These are phyloP conservation scores for Kuraishia piskuri DNA, from an alignment of 805 yeast species.

Conservation along the genomic window DNA sequence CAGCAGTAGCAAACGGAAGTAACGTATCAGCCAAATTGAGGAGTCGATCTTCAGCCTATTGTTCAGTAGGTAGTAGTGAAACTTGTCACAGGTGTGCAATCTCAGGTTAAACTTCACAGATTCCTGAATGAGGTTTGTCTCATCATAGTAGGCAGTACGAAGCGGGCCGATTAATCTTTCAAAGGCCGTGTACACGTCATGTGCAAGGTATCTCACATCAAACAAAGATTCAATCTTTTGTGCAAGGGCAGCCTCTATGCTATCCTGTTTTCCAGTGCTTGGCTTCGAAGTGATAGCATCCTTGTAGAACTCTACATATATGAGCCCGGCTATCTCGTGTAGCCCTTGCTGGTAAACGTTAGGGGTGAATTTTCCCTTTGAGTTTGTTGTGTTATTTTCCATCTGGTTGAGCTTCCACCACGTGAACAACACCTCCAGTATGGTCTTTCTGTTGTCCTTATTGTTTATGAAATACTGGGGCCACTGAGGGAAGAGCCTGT, in stretches of 20 bases:
- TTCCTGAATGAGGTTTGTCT: constrained; percentile 31
- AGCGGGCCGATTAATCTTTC: constrained; percentile 27
- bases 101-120: constrained; percentile 39
- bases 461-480: constrained; percentile 21
- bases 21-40: constrained; percentile 48
- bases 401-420: constrained; percentile 41
- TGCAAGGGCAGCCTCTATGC: constrained; percentile 19
- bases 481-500: constrained; percentile 39
- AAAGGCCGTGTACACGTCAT: constrained; percentile 36
- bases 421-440: constrained; percentile 35
- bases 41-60: constrained; percentile 39
- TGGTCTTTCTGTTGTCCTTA: constrained; percentile 14
- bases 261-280: constrained; percentile 8
- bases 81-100: constrained; percentile 41
- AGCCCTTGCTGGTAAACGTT: constrained; percentile 41
- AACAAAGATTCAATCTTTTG: constrained; percentile 27
- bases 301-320: constrained; percentile 29
- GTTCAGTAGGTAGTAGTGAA: constrained; percentile 35
- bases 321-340: constrained; percentile 44
- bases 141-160: constrained; percentile 28
- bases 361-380: neutral
- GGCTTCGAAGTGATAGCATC: constrained; percentile 22
- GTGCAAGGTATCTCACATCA: constrained; percentile 27
- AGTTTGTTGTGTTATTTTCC: constrained; percentile 5
- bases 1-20: constrained; percentile 34